Evolutionary conservation across 176 grass and related monocot genomes (phyloP), one percentile per base, ranked within the genome.

Genomic region (Cenchrus purpureus): DNA sequence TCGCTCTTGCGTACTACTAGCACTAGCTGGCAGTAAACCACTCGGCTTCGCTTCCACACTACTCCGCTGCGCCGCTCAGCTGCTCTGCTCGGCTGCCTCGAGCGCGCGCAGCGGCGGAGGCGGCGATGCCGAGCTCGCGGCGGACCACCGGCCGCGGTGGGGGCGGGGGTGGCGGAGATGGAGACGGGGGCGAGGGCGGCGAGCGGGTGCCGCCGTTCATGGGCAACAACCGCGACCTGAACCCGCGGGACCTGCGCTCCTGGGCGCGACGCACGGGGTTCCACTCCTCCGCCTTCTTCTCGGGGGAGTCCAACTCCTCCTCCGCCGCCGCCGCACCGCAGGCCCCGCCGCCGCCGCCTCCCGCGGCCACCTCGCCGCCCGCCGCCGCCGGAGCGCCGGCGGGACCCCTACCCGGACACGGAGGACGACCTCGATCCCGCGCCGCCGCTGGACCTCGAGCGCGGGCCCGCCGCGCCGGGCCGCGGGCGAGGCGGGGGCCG

Each of bases 251-350:
- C 12, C 82, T 99, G n/a, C 79, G 82, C 48, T 92, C 97, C 56
- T 99, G 97, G 97, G 93, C 97, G 76, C 91, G 89, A 60, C 86
- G 97, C 79, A 99, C 97, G 12, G 91, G 97, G 3, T 99, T 95
- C 83, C 88, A 95, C 60, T 43, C 90, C 15, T 89, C 77, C 10
- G 29, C 84, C 63, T 91, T 78, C 79, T 83, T 92, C 91, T 97
- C 93, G 59, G 90, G 97, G 20, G 97, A 96, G 77, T 81, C 58
- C 46, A 77, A 65, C 57, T 77, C 75, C 7, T 76, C 73, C 74
- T 40, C 68, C 74, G 68, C 45, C 44, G 4, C n/a, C 44, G 44
- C 74, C 32, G 73, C 71, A 45, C 74, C 79, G 54, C 86, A 22
- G 17, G 45, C 68, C 2, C 68, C 83, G 37, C 57, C 84, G 14